phyloP scores from a whole-genome alignment of 2,329 filamentous ascomycete species.

The Ophiostoma himal-ulmi region DNA sequence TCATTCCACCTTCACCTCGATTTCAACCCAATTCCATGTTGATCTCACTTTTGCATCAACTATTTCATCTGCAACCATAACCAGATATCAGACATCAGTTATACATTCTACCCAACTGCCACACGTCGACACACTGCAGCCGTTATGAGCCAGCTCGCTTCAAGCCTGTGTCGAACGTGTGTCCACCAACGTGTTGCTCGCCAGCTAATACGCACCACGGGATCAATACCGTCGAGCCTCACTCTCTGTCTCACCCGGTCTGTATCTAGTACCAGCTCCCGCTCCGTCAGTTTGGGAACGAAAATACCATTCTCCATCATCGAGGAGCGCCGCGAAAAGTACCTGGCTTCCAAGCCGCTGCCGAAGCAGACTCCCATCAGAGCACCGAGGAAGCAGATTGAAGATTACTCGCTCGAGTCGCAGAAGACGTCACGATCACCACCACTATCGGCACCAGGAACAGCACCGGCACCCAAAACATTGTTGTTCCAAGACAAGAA shows the following conservation, averaged over 20 bases:
- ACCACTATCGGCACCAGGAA: no score
- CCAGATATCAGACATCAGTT: neutral
- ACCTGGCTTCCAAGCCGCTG: neutral
- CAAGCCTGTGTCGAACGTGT: constrained; percentile 7
- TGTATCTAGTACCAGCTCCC: neutral
- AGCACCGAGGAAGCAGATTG: neutral
- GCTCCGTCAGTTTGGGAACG: neutral
- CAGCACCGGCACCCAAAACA: neutral
- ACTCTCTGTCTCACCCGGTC: neutral
- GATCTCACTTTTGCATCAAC: neutral
- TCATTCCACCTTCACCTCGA: neutral
- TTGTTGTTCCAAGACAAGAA: neutral
- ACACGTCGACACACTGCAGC: neutral
- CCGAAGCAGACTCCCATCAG: neutral
- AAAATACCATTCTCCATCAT: neutral
- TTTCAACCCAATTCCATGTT: neutral
- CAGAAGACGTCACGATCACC: neutral
- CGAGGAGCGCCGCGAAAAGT: neutral
- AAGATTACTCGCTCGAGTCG: constrained; percentile 1
- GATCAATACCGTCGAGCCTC: neutral
- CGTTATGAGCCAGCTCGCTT: constrained; percentile 9
- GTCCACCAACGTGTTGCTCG: neutral
- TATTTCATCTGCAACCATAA: neutral
- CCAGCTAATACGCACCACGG: neutral
- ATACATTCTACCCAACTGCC: neutral